These are phyloP conservation scores for Didymella pomorum DNA, from an alignment of 2,329 filamentous ascomycete species.

Conservation along the genomic window DNA sequence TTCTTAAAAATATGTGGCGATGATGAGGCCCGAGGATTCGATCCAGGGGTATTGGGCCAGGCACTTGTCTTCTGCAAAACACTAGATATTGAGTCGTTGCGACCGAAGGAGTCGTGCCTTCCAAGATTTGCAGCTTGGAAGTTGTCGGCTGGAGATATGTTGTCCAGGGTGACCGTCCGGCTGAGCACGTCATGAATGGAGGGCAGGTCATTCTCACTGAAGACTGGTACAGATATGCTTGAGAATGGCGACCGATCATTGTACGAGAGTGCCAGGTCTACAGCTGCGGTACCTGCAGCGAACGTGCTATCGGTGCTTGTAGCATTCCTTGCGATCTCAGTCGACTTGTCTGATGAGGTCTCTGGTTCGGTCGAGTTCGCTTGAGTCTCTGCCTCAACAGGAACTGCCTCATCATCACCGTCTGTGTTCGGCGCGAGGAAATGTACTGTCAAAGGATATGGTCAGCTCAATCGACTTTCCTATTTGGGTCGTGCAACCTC, in stretches of 20 bases:
- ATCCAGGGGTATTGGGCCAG: constrained; percentile 26
- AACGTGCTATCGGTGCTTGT: constrained; percentile 2
- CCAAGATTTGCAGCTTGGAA: constrained; percentile 9
- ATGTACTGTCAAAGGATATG: constrained; percentile 28
- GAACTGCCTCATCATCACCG: constrained; percentile 30
- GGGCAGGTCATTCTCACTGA: constrained; percentile 24
- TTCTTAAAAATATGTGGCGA: constrained; percentile 21
- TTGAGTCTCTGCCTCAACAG: constrained; percentile 19
- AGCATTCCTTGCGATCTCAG: not conserved
- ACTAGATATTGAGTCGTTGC: constrained; percentile 14
- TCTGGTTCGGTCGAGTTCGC: constrained; percentile 20
- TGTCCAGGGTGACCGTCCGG: constrained; percentile 10
- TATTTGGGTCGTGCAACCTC: constrained; percentile 1
- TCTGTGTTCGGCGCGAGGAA: constrained; percentile 42
- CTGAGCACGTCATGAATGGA: constrained; percentile 31
- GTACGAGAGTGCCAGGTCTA: constrained; percentile 18
- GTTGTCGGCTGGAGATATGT: constrained; percentile 19
- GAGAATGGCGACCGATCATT: constrained; percentile 20
- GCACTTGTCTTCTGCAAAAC: constrained; percentile 12
- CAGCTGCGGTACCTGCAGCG: constrained; percentile 4
- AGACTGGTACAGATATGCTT: constrained; percentile 17
- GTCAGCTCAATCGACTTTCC: constrained; percentile 12
- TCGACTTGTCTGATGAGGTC: constrained; percentile 23
- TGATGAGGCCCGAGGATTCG: constrained; percentile 19
- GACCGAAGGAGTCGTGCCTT: constrained; percentile 12